phyloP scores from a whole-genome alignment of 768 basidiomycete genomes.

The Calocybe cyanea region DNA sequence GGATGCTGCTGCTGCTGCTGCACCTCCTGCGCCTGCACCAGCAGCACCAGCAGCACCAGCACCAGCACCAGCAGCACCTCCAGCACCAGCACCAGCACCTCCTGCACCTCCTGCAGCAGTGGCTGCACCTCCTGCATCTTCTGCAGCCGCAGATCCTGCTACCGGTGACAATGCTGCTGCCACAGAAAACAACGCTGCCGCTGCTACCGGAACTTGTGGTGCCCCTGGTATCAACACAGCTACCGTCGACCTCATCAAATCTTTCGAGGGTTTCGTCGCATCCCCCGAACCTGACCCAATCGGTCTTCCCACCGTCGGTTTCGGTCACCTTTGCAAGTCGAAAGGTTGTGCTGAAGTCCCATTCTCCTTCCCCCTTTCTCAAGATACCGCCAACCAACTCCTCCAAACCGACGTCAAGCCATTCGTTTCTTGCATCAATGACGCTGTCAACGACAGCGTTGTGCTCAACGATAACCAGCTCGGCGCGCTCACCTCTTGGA shows the following conservation, averaged over 20 bases:
- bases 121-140: conserved; percentile 3
- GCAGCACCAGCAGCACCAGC: conserved; percentile 10
- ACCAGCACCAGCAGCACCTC: conserved; percentile 14
- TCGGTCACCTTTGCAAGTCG: conserved; percentile 24
- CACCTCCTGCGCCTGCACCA: conserved; percentile 6
- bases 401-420: conserved; percentile 21
- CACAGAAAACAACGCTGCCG: not conserved
- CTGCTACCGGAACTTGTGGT: conserved; percentile 3
- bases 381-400: conserved; percentile 23
- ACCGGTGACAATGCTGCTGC: not conserved
- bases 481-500: conserved; percentile 23
- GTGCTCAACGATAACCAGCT: conserved; percentile 27
- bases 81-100: conserved; percentile 8
- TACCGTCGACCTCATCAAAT: conserved; percentile 24
- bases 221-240: conserved; percentile 19
- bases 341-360: conserved; percentile 19
- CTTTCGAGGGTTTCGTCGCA: conserved; percentile 26
- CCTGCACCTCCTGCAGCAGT: conserved; percentile 10
- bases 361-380: conserved; percentile 23
- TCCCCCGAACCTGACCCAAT: conserved; percentile 26
- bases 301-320: conserved; percentile 28
- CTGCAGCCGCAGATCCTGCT: not conserved
- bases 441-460: conserved; percentile 20
- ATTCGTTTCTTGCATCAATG: conserved; percentile 23
- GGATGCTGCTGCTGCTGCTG: conserved; percentile 6